A percentile compares a stretch with the other conserved stretches of the same genome.
phyloP scores from a whole-genome alignment of 768 basidiomycete genomes.

The Zangia roseola region DNA sequence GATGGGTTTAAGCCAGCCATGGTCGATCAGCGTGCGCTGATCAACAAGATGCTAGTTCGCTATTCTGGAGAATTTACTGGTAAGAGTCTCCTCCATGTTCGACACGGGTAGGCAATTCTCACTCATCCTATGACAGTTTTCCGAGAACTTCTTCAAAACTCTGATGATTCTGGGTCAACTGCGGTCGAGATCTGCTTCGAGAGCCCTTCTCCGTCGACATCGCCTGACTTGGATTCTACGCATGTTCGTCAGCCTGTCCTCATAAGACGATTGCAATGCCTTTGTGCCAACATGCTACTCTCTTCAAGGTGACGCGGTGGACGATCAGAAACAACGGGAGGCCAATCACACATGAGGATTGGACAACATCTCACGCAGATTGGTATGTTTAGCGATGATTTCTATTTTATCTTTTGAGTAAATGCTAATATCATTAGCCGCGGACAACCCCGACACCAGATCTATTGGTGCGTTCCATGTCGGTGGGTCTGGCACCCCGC shows the following conservation, averaged over 20 bases:
- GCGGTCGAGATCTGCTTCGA: conserved; percentile 78
- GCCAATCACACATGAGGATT: conserved; percentile 79
- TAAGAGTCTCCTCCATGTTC: conserved; percentile 50
- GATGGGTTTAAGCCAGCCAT: conserved; percentile 48
- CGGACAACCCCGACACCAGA: conserved; percentile 92
- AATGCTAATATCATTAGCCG: conserved; percentile 47
- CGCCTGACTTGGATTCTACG: conserved; percentile 54
- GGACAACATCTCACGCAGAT: conserved; percentile 90
- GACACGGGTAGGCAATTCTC: no score
- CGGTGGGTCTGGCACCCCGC: conserved; percentile 49
- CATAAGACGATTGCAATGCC: no score
- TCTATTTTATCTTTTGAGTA: neutral
- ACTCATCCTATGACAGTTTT: conserved; percentile 40
- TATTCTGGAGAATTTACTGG: conserved; percentile 92
- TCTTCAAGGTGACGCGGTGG: conserved; percentile 68
- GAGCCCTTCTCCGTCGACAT: conserved; percentile 52
- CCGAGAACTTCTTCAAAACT: conserved; percentile 90
- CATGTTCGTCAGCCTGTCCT: conserved; percentile 32
- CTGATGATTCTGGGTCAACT: conserved; percentile 83
- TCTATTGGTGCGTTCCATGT: conserved; percentile 96
- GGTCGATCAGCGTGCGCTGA: conserved; percentile 90
- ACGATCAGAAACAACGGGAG: conserved; percentile 86
- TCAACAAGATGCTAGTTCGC: conserved; percentile 90
- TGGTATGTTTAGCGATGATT: conserved; percentile 53
- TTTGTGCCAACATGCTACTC: neutral